These are phyloP conservation scores for Fusarium sp. DNA, from an alignment of 2,329 filamentous ascomycete genomes.

Conservation along the genomic window DNA sequence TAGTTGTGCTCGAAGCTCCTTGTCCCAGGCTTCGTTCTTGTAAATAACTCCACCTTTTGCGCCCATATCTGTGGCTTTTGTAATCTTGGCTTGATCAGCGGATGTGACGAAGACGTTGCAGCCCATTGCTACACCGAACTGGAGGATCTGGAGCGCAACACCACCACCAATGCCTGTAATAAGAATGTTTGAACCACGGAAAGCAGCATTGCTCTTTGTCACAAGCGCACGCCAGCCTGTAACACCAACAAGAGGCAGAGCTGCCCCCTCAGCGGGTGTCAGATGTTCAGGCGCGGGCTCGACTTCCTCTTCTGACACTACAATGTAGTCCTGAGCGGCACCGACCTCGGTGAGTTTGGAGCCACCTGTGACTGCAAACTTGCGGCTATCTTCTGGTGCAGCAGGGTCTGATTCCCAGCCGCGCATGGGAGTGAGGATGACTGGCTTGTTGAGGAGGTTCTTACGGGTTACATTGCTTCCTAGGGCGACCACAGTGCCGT, in stretches of 20 bases:
- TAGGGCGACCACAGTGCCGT: slow-evolving; percentile 74
- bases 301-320: slow-evolving; percentile 75
- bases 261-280: slow-evolving; percentile 77
- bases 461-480: slow-evolving; percentile 58
- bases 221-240: slow-evolving; percentile 90
- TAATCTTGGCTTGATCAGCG: slow-evolving; percentile 78
- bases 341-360: slow-evolving; percentile 70
- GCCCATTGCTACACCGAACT: slow-evolving; percentile 80
- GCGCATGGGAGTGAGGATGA: slow-evolving; percentile 79
- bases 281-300: slow-evolving; percentile 81
- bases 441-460: slow-evolving; percentile 68
- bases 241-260: slow-evolving; percentile 83
- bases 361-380: slow-evolving; percentile 75
- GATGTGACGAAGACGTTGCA: slow-evolving; percentile 85
- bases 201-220: slow-evolving; percentile 75
- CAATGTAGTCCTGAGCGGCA: slow-evolving; percentile 77
- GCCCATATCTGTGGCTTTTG: slow-evolving; percentile 75
- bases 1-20: slow-evolving; percentile 71
- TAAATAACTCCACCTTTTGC: slow-evolving; percentile 86
- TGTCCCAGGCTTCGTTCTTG: slow-evolving; percentile 82
- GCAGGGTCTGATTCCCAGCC: slow-evolving; percentile 78
- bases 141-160: slow-evolving; percentile 82
- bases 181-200: slow-evolving; percentile 76
- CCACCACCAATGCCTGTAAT: slow-evolving; percentile 94
- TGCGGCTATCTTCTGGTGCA: slow-evolving; percentile 72